phyloP scores from a whole-genome alignment of 352 stramenopile genomes.

The Achlya hypogyna region DNA sequence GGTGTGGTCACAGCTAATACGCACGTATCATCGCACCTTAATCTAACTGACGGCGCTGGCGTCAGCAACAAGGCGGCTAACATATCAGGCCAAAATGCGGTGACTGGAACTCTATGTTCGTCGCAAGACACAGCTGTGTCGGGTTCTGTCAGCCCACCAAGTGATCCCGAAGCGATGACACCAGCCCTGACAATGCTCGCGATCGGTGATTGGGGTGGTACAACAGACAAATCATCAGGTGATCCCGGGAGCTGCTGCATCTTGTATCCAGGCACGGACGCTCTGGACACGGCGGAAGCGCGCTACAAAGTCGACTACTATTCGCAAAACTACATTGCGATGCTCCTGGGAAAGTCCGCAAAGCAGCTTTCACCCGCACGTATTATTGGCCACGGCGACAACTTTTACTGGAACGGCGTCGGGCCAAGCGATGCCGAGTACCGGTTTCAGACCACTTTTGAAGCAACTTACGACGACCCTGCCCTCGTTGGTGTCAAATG shows the following conservation, averaged over 20 bases:
- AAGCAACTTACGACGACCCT: slow-evolving; percentile 44
- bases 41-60: background rate
- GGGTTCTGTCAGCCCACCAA: background rate
- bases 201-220: slow-evolving; percentile 39
- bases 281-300: background rate
- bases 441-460: slow-evolving; percentile 62
- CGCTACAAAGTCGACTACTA: slow-evolving; percentile 28
- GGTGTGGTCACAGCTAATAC: background rate
- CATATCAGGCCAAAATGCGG: background rate
- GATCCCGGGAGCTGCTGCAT: slow-evolving; percentile 29
- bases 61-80: background rate
- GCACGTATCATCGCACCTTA: background rate
- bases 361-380: slow-evolving; percentile 24
- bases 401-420: slow-evolving; percentile 69
- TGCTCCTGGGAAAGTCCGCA: slow-evolving; percentile 28
- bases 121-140: background rate
- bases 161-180: slow-evolving; percentile 1
- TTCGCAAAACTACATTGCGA: slow-evolving; percentile 36
- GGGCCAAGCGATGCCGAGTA: slow-evolving; percentile 36
- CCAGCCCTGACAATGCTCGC: slow-evolving; percentile 30
- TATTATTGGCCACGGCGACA: slow-evolving; percentile 46
- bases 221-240: slow-evolving; percentile 29
- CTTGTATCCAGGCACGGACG: slow-evolving; percentile 23
- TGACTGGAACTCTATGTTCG: background rate
- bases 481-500: slow-evolving; percentile 52